A percentile compares a stretch with the other conserved stretches of the same genome.
These are phyloP conservation scores for Phlegmacium glaucopus DNA, from an alignment of 768 basidiomycete species.

Conservation along the genomic window DNA sequence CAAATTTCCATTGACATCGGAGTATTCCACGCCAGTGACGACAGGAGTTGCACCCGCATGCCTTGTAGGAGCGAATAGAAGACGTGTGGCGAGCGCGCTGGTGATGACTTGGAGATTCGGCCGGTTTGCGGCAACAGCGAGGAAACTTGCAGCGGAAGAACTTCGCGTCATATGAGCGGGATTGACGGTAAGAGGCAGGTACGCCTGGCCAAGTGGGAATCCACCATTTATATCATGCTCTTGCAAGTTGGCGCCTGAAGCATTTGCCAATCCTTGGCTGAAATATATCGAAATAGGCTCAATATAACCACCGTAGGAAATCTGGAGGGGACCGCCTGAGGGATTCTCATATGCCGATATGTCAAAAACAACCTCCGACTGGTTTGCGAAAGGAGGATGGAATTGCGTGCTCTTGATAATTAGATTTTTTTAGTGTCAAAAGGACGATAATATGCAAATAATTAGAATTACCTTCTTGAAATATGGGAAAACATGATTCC, in stretches of 20 bases:
- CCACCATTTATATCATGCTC: constrained; percentile 6
- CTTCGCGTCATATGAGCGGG: too few relatives aligned
- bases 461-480: too few relatives aligned
- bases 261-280: constrained; percentile 16
- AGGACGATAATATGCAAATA: too few relatives aligned
- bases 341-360: constrained; percentile 25
- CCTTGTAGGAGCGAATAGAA: constrained; percentile 2
- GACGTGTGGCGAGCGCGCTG: constrained; percentile 21
- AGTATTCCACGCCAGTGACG: not conserved
- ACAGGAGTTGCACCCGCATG: constrained; percentile 3
- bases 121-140: constrained; percentile 18
- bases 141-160: constrained; percentile 23
- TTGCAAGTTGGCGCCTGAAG: constrained; percentile 22
- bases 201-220: constrained; percentile 1
- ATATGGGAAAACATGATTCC: too few relatives aligned
- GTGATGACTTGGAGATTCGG: constrained; percentile 30
- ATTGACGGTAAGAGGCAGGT: too few relatives aligned
- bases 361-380: constrained; percentile 30
- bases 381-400: too few relatives aligned
- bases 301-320: constrained; percentile 14
- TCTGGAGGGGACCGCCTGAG: constrained; percentile 19
- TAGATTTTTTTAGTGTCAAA: too few relatives aligned
- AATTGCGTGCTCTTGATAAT: too few relatives aligned
- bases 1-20: not conserved
- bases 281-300: constrained; percentile 21